Evolutionary conservation across 345 rosid genomes (phyloP), one percentile per base, ranked within the genome.

Genomic region (Hevea brasiliensis): DNA sequence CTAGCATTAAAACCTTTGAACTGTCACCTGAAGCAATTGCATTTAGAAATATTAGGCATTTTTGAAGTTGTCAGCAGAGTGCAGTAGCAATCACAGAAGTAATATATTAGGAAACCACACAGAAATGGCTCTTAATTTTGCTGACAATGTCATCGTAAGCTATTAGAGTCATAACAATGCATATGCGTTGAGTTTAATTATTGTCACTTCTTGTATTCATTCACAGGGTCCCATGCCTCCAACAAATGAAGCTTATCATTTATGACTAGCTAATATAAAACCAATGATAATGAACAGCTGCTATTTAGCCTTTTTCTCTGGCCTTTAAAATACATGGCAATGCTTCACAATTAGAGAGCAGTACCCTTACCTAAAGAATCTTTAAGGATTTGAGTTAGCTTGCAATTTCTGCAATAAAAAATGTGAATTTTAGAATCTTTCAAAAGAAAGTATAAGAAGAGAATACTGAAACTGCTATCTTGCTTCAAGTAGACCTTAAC

Each of bases 1-100:
- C 94, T 56, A 92, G 89, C 98, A 94, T 92, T 84, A 94, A 47
- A 72, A 90, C 93, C 85, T 94, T 94, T 10, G 98, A 92, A 74
- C 85, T 83, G 69, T 74, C 82, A 51, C 97, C 97, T 92, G 61
- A 27, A 76, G 75, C 24, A 65, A 77, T 57, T 53, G 58, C 71
- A 70, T 42, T 69, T 24, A 70, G 32, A 57, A 58, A 35, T 29
- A 29, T 80, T 50, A 59, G 18, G 55, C 62, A 18, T 26, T 26
- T 21, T 57, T 57, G 4, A 26, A 47, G n/a, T 18, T n/a, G 35
- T 24, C n/a, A n/a, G 42, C 42, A 47, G 18, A 42, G 35, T 40
- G 5, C 1, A 61, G 27, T 27, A 69, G 23, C 32, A 6, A 35
- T 44, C 35, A 5, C 9, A 32, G 17, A 21, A 29, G 60, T 10